Evolutionary conservation across 1,284 basidiomycete genomes (phyloP).

Genomic region (Ceratorhiza oryzae-sativae): DNA sequence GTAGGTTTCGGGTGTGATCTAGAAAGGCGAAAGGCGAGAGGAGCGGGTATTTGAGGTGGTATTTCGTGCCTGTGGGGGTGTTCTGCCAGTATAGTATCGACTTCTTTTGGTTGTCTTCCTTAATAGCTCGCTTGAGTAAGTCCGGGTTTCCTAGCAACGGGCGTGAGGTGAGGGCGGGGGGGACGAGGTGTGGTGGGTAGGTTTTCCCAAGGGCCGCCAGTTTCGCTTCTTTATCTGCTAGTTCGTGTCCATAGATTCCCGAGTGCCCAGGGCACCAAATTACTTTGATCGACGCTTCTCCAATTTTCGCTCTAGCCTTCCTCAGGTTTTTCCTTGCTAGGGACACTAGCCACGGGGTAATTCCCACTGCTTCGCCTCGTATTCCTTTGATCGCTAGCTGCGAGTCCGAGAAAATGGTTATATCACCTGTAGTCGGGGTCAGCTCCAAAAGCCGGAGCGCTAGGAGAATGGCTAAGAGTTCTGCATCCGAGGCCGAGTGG

Average conservation of each 20-base stretch:
- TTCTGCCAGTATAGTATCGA: no score
- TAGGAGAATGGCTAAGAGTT: background rate
- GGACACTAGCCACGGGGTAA: background rate
- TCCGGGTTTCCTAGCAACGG: background rate
- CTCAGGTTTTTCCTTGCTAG: background rate
- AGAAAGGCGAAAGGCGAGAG: no score
- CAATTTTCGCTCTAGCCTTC: background rate
- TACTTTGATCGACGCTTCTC: background rate
- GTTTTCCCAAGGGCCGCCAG: background rate
- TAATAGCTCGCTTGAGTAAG: background rate
- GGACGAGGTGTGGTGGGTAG: background rate
- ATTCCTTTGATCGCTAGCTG: background rate
- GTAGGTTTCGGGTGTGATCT: background rate
- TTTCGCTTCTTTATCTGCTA: slow-evolving; percentile 34
- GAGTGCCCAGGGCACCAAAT: slow-evolving; percentile 41
- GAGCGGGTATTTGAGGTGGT: background rate
- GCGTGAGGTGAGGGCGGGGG: background rate
- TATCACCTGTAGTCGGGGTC: background rate
- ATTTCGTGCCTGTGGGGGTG: background rate
- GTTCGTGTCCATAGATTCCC: slow-evolving; percentile 37
- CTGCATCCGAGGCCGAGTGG: background rate
- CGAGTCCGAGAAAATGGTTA: background rate
- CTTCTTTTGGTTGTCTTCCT: background rate
- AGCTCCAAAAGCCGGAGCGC: background rate
- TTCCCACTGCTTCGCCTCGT: background rate